A percentile compares a stretch with the other conserved stretches of the same genome.
Conservation (phyloP, 2,329 filamentous ascomycete genomes). For the Nothophaeocryptopus gaeumannii region DNA sequence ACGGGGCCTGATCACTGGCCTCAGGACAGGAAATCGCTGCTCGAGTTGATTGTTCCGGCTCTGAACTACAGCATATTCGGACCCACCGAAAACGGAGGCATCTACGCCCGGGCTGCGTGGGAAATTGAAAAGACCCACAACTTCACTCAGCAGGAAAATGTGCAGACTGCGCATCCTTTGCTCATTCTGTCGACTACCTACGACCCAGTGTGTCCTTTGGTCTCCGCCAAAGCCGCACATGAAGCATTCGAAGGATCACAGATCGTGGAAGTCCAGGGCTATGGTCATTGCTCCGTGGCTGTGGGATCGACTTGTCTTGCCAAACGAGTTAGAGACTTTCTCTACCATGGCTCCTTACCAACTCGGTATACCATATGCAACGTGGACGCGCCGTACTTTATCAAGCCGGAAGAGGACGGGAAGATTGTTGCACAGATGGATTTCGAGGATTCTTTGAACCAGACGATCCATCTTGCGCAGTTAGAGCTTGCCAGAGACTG, state of each 20-base stretch:
- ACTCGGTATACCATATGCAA: constrained; percentile 21
- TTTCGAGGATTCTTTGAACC: constrained; percentile 16
- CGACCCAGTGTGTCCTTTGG: constrained; percentile 23
- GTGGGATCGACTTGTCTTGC: constrained; percentile 23
- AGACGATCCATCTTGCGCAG: constrained; percentile 24
- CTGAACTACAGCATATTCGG: constrained; percentile 21
- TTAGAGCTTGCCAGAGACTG: constrained; percentile 24
- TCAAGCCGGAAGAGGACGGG: constrained; percentile 24
- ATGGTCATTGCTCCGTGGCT: constrained; percentile 23
- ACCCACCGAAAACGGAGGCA: constrained; percentile 16
- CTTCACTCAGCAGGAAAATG: constrained; percentile 15
- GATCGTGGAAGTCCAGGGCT: constrained; percentile 22
- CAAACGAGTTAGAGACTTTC: constrained; percentile 20
- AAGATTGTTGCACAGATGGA: constrained; percentile 18
- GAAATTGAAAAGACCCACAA: constrained; percentile 19
- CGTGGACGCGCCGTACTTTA: constrained; percentile 24
- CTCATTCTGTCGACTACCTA: constrained; percentile 23
- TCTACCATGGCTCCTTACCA: constrained; percentile 22
- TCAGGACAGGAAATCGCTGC: constrained; percentile 16
- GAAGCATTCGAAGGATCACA: constrained; percentile 17
- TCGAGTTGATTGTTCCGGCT: constrained; percentile 19
- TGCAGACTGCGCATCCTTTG: constrained; percentile 20
- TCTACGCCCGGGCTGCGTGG: constrained; percentile 22
- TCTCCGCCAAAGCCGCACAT: constrained; percentile 20
- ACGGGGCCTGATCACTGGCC: constrained; percentile 19